Base-by-base conservation (phyloP, 352 stramenopile species). In the Pythium sp. region DNA sequence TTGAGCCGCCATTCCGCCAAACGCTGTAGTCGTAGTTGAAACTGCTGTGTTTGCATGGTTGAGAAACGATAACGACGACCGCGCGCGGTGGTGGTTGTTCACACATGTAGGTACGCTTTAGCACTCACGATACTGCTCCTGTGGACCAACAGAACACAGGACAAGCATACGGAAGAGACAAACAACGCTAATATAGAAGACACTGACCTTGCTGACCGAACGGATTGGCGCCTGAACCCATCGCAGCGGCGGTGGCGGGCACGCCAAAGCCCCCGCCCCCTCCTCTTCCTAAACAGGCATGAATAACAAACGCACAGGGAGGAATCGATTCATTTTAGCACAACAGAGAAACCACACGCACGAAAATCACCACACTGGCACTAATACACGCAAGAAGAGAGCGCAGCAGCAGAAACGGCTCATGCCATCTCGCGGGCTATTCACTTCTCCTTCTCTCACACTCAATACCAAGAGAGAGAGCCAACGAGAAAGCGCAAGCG, bases 181-280 rank as follows among this genome's bases (percentile, higher is more conserved):
- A 11, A 5, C 15, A 24, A 51, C 6, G 43, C 6, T n/a, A 51
- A 28, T 67, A 26, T 62, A 64, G 38, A 57, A 56, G 2, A 38
- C 9, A 62, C 20, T 38, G n/a, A 86, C 79, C 79, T 86, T 79
- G 73, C 26, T 77, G 72, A 2, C 67, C 64, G 62, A 84, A 87
- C 20, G 75, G 78, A 64, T 80, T 81, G 55, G 69, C 32, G 26
- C 64, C 51, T 54, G 47, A 6, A 15, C 53, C 62, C 49, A 68
- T 62, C 11, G 62, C 20, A 41, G 53, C 12, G 8, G 30, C 24
- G 30, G 28, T 57, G 12, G 46, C 38, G 14, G 56, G 20, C 0
- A 36, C 28, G 15, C 59, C 65, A 61, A 71, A 71, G 58, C 47
- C 30, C 18, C 14, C 7, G 3, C 62, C 51, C 4, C 60, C 30